Percentiles rank a stretch among this genome's conserved stretches.
These are phyloP conservation scores for Citrus hindsii DNA, from an alignment of 345 rosid species.

Conservation along the genomic window DNA sequence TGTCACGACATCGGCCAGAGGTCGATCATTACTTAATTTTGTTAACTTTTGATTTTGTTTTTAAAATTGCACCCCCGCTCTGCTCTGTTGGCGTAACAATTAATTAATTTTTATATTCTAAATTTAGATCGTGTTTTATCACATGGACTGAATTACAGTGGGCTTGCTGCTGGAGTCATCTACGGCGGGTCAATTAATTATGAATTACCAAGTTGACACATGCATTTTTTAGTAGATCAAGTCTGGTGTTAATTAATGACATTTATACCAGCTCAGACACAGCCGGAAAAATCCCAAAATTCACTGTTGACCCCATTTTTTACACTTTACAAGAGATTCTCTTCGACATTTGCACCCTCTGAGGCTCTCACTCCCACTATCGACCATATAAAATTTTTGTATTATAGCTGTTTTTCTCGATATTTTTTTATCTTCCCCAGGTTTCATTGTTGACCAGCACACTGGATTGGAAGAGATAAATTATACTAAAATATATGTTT, in stretches of 20 bases:
- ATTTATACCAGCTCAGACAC: neutral
- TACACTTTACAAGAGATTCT: neutral
- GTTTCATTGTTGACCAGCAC: neutral
- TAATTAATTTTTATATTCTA: no score
- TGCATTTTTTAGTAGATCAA: neutral
- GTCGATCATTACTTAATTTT: no score
- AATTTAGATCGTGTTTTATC: no score
- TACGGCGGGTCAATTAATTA: neutral
- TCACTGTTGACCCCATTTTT: neutral
- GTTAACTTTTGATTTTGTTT: no score
- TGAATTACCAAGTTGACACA: neutral
- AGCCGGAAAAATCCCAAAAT: neutral
- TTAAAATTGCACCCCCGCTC: no score
- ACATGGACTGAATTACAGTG: no score
- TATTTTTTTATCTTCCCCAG: neutral
- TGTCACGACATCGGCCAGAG: no score
- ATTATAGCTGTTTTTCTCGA: no score
- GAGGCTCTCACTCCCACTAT: neutral
- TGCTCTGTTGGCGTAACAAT: no score
- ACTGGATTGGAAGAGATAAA: neutral
- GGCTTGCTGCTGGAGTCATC: no score
- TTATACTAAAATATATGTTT: no score
- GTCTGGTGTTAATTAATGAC: neutral
- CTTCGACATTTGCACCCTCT: neutral
- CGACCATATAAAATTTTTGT: neutral